phyloP scores from a whole-genome alignment of 306 rosid genomes.

The Albizia julibrissin region DNA sequence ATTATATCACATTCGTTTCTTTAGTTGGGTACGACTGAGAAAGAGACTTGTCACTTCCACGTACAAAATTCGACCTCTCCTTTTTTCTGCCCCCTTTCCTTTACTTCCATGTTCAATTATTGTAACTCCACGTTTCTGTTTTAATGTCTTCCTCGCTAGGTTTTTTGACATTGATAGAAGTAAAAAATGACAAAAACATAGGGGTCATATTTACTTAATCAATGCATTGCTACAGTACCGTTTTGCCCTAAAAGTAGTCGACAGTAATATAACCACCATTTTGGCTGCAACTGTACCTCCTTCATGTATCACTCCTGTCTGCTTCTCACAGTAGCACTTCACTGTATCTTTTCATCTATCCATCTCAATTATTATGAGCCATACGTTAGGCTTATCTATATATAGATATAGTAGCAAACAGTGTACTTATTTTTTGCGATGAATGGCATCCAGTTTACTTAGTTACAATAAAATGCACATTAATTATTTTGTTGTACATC shows the following conservation, averaged over 20 bases:
- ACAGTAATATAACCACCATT: conserved; percentile 14
- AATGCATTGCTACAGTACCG: background rate
- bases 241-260: background rate
- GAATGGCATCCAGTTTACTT: background rate
- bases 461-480: background rate
- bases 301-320: background rate
- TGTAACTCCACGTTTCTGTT: background rate
- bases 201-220: background rate
- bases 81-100: background rate
- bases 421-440: background rate
- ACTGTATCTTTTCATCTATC: background rate
- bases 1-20: background rate
- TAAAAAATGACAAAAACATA: conserved; percentile 18
- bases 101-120: background rate
- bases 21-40: background rate
- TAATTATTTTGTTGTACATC: background rate
- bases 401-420: background rate
- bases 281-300: background rate
- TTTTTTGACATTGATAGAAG: conserved; percentile 1
- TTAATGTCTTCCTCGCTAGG: background rate
- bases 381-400: background rate
- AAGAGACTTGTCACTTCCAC: background rate
- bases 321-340: background rate
- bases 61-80: conserved; percentile 7
- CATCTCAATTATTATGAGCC: background rate